A percentile compares a stretch with the other conserved stretches of the same genome.
Conservation (phyloP, 306 rosid species). For the Lathyrus tuberosus region DNA sequence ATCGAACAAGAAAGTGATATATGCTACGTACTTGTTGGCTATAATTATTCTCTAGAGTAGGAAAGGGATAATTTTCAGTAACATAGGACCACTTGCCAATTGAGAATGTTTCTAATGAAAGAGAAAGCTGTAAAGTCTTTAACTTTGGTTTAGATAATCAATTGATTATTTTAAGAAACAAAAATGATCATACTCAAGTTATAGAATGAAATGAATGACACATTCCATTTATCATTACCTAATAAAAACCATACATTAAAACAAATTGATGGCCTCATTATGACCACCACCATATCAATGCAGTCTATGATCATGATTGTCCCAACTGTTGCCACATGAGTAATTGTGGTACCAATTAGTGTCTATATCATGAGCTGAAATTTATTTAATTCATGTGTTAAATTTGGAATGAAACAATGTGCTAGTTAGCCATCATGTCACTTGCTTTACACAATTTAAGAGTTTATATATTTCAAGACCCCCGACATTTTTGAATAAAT, state of each 20-base stretch:
- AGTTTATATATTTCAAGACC: too few species aligned
- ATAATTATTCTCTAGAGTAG: background rate
- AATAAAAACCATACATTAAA: conserved; percentile 39
- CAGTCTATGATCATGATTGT: conserved; percentile 41
- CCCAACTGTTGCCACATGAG: conserved; percentile 50
- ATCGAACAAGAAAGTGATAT: background rate
- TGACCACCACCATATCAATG: conserved; percentile 59
- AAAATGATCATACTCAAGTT: conserved; percentile 15
- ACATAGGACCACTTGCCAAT: conserved; percentile 47
- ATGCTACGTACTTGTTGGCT: too few species aligned
- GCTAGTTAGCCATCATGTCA: background rate
- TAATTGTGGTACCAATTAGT: conserved; percentile 31
- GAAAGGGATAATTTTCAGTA: conserved; percentile 37
- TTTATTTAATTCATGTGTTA: background rate
- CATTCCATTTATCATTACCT: conserved; percentile 33
- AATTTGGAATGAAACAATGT: background rate
- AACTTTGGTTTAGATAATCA: conserved; percentile 22
- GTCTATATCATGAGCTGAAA: conserved; percentile 17
- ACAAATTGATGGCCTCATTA: conserved; percentile 53
- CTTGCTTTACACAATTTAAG: background rate
- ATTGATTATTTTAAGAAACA: conserved; percentile 14
- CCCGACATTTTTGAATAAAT: too few species aligned
- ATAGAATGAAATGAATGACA: conserved; percentile 39
- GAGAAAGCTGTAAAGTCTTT: conserved; percentile 41
- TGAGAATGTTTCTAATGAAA: conserved; percentile 16